Evolutionary conservation across 2,329 filamentous ascomycete genomes (phyloP).

Genomic region (Colletotrichum scovillei): DNA sequence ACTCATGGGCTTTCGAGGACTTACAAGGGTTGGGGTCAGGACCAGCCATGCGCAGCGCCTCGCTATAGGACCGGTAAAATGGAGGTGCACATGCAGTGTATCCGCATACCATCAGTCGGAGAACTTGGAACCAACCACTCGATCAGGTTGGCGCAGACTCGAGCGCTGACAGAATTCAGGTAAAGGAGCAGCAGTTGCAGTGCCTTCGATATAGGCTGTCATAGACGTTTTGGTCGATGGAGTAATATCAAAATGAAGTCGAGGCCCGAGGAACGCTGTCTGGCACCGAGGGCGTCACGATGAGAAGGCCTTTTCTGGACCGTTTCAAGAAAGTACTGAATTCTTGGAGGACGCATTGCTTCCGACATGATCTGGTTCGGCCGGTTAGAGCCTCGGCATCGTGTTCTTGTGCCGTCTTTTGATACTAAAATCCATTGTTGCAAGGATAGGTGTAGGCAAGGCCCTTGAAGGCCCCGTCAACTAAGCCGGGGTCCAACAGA

Average conservation of each 20-base stretch:
- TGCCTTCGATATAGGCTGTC: neutral
- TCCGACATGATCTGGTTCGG: neutral
- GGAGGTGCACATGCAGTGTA: constrained; percentile 25
- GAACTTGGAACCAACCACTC: neutral
- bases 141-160: neutral
- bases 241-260: neutral
- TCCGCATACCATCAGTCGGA: constrained; percentile 6
- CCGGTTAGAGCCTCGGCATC: neutral
- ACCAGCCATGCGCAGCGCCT: constrained; percentile 46
- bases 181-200: neutral
- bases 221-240: neutral
- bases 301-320: neutral
- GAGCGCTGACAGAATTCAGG: neutral
- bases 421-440: neutral
- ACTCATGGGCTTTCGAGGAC: constrained; percentile 22
- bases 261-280: neutral
- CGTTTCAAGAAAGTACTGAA: neutral
- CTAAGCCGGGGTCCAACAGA: neutral
- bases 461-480: neutral
- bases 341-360: constrained; percentile 7
- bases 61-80: constrained; percentile 47
- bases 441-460: neutral
- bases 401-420: neutral
- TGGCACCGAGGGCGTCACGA: neutral
- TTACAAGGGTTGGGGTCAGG: constrained; percentile 39